phyloP scores from a whole-genome alignment of 139 green algal species.

The Tetratostichococcus sp. region DNA sequence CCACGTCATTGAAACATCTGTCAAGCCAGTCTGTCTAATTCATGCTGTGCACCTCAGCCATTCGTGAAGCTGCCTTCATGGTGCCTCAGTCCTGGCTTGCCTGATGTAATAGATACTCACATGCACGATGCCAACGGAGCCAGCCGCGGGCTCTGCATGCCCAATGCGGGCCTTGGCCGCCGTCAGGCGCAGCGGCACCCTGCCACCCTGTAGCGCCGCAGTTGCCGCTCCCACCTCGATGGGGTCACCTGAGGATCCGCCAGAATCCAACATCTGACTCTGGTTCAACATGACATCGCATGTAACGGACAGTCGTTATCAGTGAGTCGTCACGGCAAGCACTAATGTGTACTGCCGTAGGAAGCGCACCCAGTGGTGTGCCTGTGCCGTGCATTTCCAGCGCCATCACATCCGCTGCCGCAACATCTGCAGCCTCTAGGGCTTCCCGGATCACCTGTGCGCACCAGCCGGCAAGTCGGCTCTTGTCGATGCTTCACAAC shows the following conservation, averaged over 20 bases:
- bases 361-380: conserved; percentile 56
- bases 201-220: conserved; percentile 14
- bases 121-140: conserved; percentile 52
- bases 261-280: no score
- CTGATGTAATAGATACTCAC: no score
- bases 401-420: conserved; percentile 15
- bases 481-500: no score
- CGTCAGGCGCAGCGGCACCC: conserved; percentile 47
- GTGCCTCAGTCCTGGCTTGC: no score
- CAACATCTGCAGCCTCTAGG: conserved; percentile 26
- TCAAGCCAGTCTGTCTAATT: no score
- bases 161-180: conserved; percentile 76
- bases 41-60: no score
- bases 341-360: no score
- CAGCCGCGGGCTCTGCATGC: conserved; percentile 82
- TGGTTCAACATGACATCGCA: no score
- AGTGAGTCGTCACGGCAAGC: not conserved
- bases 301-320: no score
- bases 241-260: conserved; percentile 54
- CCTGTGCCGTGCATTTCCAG: conserved; percentile 80
- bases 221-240: conserved; percentile 78
- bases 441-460: conserved; percentile 45
- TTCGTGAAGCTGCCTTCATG: no score
- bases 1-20: no score
- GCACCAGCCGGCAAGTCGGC: no score